Percentiles rank a stretch among this genome's conserved stretches.
These are phyloP conservation scores for Syzygium syzygioides DNA, from an alignment of 441 rosid genomes.

Conservation along the genomic window DNA sequence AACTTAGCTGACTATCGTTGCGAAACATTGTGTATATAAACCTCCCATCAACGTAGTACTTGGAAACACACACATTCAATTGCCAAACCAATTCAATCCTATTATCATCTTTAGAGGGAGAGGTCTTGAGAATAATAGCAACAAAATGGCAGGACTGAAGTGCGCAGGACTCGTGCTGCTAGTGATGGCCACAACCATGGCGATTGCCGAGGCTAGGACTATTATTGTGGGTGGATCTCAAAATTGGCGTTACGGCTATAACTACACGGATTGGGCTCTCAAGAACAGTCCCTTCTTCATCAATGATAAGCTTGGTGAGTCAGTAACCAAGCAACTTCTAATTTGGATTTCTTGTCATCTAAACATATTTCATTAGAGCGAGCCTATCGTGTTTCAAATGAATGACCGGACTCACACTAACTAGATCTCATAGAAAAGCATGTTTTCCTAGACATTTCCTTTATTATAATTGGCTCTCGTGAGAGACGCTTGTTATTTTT, in stretches of 20 bases:
- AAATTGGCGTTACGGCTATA: conserved; percentile 15
- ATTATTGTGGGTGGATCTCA: conserved; percentile 15
- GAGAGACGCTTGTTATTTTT: not conserved
- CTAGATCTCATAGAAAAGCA: not conserved
- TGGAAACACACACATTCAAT: not conserved
- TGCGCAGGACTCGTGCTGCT: conserved; percentile 3
- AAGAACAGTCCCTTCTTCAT: conserved; percentile 16
- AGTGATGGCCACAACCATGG: conserved; percentile 7
- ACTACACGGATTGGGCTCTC: conserved; percentile 20
- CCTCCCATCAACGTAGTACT: not conserved
- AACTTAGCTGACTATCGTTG: not conserved
- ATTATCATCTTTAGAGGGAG: not conserved
- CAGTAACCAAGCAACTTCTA: not conserved
- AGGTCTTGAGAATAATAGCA: not conserved
- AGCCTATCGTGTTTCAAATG: not conserved
- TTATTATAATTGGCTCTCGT: not conserved
- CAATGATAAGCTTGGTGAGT: conserved; percentile 16
- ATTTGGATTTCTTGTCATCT: not conserved
- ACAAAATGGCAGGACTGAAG: not conserved
- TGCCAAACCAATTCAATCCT: not conserved
- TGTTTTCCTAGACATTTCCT: not conserved
- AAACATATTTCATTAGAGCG: not conserved
- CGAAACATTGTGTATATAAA: not conserved
- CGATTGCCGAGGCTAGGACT: conserved; percentile 16
- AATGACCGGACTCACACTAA: not conserved